phyloP scores from a whole-genome alignment of 352 stramenopile genomes.

The Albugo laibachii region DNA sequence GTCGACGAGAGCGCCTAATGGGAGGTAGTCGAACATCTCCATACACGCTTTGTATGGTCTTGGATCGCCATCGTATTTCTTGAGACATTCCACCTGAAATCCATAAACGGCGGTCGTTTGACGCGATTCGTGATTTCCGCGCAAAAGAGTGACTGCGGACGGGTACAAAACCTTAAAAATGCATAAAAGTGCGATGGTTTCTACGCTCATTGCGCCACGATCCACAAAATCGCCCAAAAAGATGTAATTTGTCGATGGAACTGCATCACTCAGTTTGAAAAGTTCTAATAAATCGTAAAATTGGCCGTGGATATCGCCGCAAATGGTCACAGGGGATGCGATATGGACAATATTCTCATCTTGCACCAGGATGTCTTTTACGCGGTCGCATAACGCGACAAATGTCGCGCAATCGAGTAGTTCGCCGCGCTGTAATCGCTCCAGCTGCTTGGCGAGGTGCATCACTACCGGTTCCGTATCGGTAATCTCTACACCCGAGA shows the following conservation, averaged over 20 bases:
- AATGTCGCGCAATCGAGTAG: conserved; percentile 25
- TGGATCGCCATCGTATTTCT: conserved; percentile 62
- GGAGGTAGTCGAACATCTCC: conserved; percentile 60
- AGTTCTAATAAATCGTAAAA: conserved; percentile 93
- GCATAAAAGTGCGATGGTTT: conserved; percentile 84
- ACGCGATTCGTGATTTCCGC: conserved; percentile 90
- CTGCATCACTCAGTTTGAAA: conserved; percentile 79
- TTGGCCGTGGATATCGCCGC: conserved; percentile 93
- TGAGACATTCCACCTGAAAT: conserved; percentile 72
- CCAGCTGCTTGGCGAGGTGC: conserved; percentile 21
- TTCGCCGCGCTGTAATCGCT: conserved; percentile 39
- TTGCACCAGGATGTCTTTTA: conserved; percentile 44
- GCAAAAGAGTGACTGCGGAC: conserved; percentile 81
- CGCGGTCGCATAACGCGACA: conserved; percentile 36
- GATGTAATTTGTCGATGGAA: conserved; percentile 74
- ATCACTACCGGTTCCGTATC: conserved; percentile 3
- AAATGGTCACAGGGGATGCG: conserved; percentile 56
- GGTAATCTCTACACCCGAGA: no score
- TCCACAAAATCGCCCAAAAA: conserved; percentile 98
- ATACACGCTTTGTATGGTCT: conserved; percentile 62
- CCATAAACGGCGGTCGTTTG: conserved; percentile 66
- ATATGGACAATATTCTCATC: conserved; percentile 74
- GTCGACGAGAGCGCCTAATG: conserved; percentile 63
- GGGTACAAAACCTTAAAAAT: conserved; percentile 80
- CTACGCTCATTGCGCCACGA: conserved; percentile 88